Evolutionary conservation across 495 filamentous ascomycete species (phyloP), one percentile per base, ranked within the genome.

Genomic region (Penicillium chermesinum): DNA sequence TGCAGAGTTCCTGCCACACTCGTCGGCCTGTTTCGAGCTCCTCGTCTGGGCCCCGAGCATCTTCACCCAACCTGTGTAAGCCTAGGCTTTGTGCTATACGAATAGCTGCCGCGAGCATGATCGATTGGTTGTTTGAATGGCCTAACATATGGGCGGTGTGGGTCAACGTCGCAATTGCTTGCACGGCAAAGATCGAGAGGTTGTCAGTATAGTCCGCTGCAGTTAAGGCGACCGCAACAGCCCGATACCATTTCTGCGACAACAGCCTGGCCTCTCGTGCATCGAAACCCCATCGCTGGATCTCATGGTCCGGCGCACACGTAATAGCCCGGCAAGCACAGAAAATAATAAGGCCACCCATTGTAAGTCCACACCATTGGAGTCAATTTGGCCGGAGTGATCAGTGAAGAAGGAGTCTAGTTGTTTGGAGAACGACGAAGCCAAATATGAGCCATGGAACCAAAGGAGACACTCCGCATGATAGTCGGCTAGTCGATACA

Each of bases 121-220:
- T 60, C 0, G 62, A 64, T 40, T 65, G 60, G 21, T 57, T 58
- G 46, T 66, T 68, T 3, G 65, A 68, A 35, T 64, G 67, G 8
- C 71, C 70, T 1, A 75, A 52, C 37, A 72, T 59, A 46, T 75
- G 70, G 7, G 66, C 70, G 12, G 66, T 67, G 12, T 68, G 66
- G n/a, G 67, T 69, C 4, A 67, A 46, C 2, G 59, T 69, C 10
- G 68, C 52, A 33, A 75, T 70, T 7, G 68, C 60, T 44, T 73
- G 57, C 0, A 71, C 57, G 9, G 63, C 52, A 34, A 64, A 64
- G 13, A 56, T 47, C 3, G 54, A 73, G 38, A 72, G 63, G 32
- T 44, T 52, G 12, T 61, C 62, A 34, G 63, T 67, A 48, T 62
- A 71, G 34, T 71, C 59, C 17, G 64, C 66, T 5, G 62, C 52